phyloP scores from a whole-genome alignment of 164 flowering plant species.

The Dillenia suffruticosa region DNA sequence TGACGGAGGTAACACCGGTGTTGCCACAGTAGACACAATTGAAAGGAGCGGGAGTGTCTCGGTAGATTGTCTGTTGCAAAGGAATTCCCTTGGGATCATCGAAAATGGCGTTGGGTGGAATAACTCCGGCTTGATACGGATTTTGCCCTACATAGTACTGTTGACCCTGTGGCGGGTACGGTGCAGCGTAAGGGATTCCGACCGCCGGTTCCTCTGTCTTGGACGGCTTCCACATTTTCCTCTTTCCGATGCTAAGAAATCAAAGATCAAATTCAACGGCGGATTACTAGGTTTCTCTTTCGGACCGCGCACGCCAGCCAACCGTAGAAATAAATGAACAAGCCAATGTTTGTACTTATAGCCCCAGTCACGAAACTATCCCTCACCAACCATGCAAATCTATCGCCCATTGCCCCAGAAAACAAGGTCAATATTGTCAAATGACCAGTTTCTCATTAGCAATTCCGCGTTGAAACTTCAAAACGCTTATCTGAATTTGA shows the following conservation, averaged over 20 bases:
- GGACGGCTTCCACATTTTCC: constrained; percentile 12
- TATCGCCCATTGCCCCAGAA: too few species aligned
- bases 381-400: too few species aligned
- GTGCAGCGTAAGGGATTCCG: constrained; percentile 51
- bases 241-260: not conserved
- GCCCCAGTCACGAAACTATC: too few species aligned
- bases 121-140: constrained; percentile 55
- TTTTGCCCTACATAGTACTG: constrained; percentile 36
- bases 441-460: too few species aligned
- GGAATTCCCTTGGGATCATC: constrained; percentile 82
- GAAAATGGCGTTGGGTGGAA: constrained; percentile 75
- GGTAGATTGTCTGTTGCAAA: constrained; percentile 77
- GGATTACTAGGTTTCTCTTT: too few species aligned
- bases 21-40: constrained; percentile 61
- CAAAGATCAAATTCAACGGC: too few species aligned
- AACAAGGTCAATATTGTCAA: too few species aligned
- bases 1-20: constrained; percentile 56
- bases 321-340: too few species aligned
- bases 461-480: too few species aligned
- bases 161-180: constrained; percentile 15
- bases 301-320: too few species aligned
- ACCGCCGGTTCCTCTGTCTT: constrained; percentile 46
- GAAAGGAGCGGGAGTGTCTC: constrained; percentile 92
- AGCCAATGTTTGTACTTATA: too few species aligned
- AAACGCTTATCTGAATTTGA: too few species aligned